These are phyloP conservation scores for Saxophila tyrrhenica DNA, from an alignment of 495 filamentous ascomycete genomes.

Conservation along the genomic window DNA sequence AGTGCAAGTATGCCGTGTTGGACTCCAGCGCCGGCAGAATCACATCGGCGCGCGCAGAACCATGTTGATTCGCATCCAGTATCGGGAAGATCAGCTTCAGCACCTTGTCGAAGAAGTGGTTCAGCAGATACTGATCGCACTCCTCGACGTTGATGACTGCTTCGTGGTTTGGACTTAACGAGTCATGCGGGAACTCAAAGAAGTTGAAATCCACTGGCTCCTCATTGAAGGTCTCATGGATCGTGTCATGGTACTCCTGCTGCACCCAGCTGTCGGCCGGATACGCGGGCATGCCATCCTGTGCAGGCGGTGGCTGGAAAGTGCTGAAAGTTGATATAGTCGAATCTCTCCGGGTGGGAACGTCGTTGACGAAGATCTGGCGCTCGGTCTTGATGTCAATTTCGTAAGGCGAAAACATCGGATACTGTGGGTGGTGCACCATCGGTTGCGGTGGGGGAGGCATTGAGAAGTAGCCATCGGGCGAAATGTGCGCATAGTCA, in stretches of 20 bases:
- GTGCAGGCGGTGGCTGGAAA: slow-evolving; percentile 60
- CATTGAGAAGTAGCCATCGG: slow-evolving; percentile 28
- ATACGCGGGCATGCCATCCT: slow-evolving; percentile 53
- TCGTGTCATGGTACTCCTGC: slow-evolving; percentile 56
- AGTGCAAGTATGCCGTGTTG: slow-evolving; percentile 90
- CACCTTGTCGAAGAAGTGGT: slow-evolving; percentile 86
- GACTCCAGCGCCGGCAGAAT: slow-evolving; percentile 75
- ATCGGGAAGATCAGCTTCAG: slow-evolving; percentile 83
- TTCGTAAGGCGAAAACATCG: slow-evolving; percentile 64
- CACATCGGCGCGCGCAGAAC: slow-evolving; percentile 62
- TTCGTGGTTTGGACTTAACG: slow-evolving; percentile 43
- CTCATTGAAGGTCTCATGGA: slow-evolving; percentile 50
- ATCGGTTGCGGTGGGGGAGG: slow-evolving; percentile 31
- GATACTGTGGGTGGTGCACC: slow-evolving; percentile 31
- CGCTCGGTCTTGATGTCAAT: slow-evolving; percentile 92
- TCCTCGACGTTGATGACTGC: slow-evolving; percentile 78
- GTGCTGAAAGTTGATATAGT: slow-evolving; percentile 80
- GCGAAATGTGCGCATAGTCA: slow-evolving; percentile 55
- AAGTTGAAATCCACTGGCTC: slow-evolving; percentile 61
- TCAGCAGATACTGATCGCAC: slow-evolving; percentile 70
- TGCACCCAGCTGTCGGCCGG: slow-evolving; percentile 60
- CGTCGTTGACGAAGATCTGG: slow-evolving; percentile 87
- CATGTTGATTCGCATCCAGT: slow-evolving; percentile 75
- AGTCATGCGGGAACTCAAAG: slow-evolving; percentile 60
- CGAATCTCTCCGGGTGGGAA: slow-evolving; percentile 71